Percentiles rank a stretch among this genome's conserved stretches.
phyloP scores from a whole-genome alignment of 2,329 filamentous ascomycete genomes.

The Exophiala phaeomuriformis region DNA sequence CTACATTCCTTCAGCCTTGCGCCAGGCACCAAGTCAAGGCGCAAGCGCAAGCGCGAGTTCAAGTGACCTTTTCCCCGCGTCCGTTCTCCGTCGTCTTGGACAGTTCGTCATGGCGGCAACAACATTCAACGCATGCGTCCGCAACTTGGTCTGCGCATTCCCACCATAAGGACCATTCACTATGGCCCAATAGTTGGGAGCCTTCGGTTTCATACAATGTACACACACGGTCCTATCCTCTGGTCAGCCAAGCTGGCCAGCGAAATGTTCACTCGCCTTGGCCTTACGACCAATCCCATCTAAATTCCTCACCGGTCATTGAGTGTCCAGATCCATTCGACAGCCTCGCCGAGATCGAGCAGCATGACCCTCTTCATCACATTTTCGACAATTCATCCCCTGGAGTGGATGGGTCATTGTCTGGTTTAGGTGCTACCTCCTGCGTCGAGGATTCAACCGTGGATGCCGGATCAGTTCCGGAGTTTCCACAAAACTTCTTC shows the following conservation, averaged over 20 bases:
- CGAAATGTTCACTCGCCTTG: conserved; percentile 20
- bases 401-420: neutral
- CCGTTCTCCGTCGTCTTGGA: conserved; percentile 18
- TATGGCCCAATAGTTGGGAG: conserved; percentile 14
- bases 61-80: neutral
- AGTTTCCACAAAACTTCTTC: conserved; percentile 22
- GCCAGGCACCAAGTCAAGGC: conserved; percentile 20
- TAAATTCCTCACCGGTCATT: neutral
- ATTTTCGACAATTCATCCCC: neutral
- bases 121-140: conserved; percentile 2
- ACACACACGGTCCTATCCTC: conserved; percentile 18
- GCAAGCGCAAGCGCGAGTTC: neutral
- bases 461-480: neutral
- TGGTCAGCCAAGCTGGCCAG: conserved; percentile 19
- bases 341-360: conserved; percentile 1
- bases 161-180: conserved; percentile 20
- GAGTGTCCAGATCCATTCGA: neutral
- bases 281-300: conserved; percentile 6
- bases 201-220: conserved; percentile 12
- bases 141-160: conserved; percentile 4
- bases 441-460: neutral
- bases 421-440: neutral
- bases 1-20: conserved; percentile 6
- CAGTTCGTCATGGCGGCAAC: conserved; percentile 18
- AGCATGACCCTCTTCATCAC: conserved; percentile 1